Base-by-base conservation (phyloP, 177 flowering plant genomes). In the Vitis hybrid region DNA sequence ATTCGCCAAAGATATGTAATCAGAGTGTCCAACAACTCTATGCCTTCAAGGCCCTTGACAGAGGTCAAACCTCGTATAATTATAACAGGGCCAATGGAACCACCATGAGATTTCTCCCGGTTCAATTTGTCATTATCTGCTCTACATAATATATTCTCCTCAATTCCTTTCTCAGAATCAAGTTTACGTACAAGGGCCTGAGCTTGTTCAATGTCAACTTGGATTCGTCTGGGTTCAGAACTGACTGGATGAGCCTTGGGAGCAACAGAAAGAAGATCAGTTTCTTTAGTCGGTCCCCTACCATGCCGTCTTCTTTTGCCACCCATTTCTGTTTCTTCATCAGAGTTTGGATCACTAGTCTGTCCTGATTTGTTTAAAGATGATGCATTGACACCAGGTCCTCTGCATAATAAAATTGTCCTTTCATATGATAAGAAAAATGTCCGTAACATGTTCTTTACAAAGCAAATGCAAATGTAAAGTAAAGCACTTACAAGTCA, bases 221-320 rank as follows among this genome's bases (percentile, higher is more conserved):
- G 94, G 16, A 96, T 82, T 65, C 98, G 78, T 72, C 87, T 85
- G 12, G 90, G 87, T 59, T 92, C 98, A 72, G 94, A 85, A 75
- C 94, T 84, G 64, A 90, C 70, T 2, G 93, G 85, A 69, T 86
- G 95, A 66, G 98, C 99, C 82, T 94, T 93, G 2, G 97, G 95
- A 74, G 96, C 88, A 45, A 84, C 79, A 34, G 84, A 74, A 66
- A 13, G 22, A 5, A 1, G 26, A 53, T 72, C 10, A 68, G 3
- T 12, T 45, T 50, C 53, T 39, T 39, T 39, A 7, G 7, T 39
- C 0, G 1, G 45, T 5, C 8, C 45, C 45, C 45, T 39, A 39
- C 45, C 45, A 39, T 39, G 45, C 45, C 45, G 45, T 39, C 45
- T 39, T 39, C 45, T 39, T 39, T 39, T 39, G 6, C 9, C 45